A percentile compares a stretch with the other conserved stretches of the same genome.
phyloP scores from a whole-genome alignment of 2,329 filamentous ascomycete species.

The Penicillium hesseltinei region DNA sequence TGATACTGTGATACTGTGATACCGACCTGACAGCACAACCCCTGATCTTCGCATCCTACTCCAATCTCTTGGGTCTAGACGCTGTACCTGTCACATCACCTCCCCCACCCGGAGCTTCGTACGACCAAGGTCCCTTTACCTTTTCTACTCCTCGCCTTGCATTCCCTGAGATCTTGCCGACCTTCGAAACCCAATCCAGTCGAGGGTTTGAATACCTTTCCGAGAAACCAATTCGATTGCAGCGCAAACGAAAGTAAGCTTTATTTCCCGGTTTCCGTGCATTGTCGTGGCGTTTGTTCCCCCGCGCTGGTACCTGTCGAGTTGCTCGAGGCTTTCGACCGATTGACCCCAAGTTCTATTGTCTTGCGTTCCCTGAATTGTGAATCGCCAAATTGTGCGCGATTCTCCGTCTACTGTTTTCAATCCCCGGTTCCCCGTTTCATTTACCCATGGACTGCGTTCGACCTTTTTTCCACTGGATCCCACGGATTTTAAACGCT shows the following conservation, averaged over 20 bases:
- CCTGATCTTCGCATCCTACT: not conserved
- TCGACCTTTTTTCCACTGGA: constrained; percentile 1
- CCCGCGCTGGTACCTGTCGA: not conserved
- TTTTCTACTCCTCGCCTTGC: not conserved
- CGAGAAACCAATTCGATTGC: constrained; percentile 4
- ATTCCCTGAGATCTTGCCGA: not conserved
- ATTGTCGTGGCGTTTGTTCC: not conserved
- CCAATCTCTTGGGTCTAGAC: constrained; percentile 1
- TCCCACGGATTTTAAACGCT: constrained; percentile 11
- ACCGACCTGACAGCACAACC: not conserved
- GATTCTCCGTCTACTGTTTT: not conserved
- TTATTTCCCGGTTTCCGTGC: not conserved
- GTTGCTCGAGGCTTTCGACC: not conserved
- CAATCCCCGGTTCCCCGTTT: not conserved
- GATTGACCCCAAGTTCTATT: not conserved
- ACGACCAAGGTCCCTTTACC: not conserved
- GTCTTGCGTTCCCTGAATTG: not conserved
- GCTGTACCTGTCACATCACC: constrained; percentile 1
- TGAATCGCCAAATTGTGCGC: not conserved
- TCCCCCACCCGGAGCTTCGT: constrained; percentile 1
- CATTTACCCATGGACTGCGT: constrained; percentile 10
- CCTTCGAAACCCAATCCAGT: not conserved
- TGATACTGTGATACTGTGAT: not conserved
- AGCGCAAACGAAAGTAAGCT: constrained; percentile 21
- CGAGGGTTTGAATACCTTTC: not conserved